Evolutionary conservation across 805 yeast species (phyloP).

Genomic region (Phaffomyces thermotolerans): DNA sequence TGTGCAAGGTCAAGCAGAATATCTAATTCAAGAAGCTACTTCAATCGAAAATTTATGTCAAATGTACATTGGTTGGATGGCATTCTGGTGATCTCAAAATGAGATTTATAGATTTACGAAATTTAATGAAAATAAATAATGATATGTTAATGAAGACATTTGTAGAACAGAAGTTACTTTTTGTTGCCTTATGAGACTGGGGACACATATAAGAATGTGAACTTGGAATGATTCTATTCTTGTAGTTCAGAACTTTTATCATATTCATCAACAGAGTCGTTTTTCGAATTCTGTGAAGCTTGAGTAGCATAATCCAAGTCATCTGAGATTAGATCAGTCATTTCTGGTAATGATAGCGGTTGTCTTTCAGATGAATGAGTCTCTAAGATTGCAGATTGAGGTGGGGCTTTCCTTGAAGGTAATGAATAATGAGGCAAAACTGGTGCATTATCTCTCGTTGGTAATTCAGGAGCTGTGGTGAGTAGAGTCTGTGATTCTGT

Average conservation of each 20-base stretch:
- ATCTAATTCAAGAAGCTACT: slow-evolving; percentile 75
- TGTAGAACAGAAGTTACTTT: no score
- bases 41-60: slow-evolving; percentile 61
- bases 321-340: no score
- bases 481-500: no score
- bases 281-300: not conserved
- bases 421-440: not conserved
- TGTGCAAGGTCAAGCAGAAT: slow-evolving; percentile 88
- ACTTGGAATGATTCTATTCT: not conserved
- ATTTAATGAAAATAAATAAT: no score
- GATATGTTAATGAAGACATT: not conserved
- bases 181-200: no score
- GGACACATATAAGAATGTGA: not conserved
- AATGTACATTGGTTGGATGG: slow-evolving; percentile 95
- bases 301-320: not conserved
- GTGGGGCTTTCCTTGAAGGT: slow-evolving; percentile 6
- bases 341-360: no score
- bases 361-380: no score
- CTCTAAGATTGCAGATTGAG: not conserved
- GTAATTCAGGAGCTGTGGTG: slow-evolving; percentile 1
- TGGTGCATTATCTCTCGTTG: slow-evolving; percentile 1
- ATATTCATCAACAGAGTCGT: not conserved
- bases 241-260: not conserved
- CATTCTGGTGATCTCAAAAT: slow-evolving; percentile 41
- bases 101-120: not conserved